phyloP scores from a whole-genome alignment of 2,329 filamentous ascomycete species.

The Paracoccidioides brasiliensis region DNA sequence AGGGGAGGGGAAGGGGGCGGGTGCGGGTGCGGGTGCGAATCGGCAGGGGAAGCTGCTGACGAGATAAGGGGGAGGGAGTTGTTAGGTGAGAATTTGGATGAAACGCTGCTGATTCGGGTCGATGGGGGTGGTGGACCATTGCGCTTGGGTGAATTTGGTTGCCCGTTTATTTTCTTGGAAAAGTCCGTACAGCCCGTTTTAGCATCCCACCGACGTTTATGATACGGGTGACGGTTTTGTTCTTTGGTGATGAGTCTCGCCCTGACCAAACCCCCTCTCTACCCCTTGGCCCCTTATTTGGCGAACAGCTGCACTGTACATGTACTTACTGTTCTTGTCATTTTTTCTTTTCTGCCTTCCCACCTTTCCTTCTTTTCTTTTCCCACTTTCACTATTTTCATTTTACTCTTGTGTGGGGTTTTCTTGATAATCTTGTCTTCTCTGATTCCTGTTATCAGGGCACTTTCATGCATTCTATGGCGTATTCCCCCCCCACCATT shows the following conservation, averaged over 20 bases:
- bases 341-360: neutral
- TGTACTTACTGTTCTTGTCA: too few relatives aligned
- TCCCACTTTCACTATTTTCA: neutral
- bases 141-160: too few relatives aligned
- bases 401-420: neutral
- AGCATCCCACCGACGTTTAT: too few relatives aligned
- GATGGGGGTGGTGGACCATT: too few relatives aligned
- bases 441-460: neutral
- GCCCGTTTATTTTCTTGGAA: too few relatives aligned
- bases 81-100: constrained; percentile 16
- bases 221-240: too few relatives aligned
- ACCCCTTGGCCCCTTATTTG: too few relatives aligned
- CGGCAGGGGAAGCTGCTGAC: constrained; percentile 38
- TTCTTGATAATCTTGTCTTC: neutral
- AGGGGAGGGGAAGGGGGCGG: constrained; percentile 19
- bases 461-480: neutral
- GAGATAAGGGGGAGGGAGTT: constrained; percentile 36
- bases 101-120: too few relatives aligned
- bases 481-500: neutral
- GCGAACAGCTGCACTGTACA: too few relatives aligned
- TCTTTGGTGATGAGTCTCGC: too few relatives aligned
- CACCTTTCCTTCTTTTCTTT: neutral
- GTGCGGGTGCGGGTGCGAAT: constrained; percentile 30
- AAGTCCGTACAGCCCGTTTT: too few relatives aligned
- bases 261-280: too few relatives aligned